These are phyloP conservation scores for Coffea humblotiana DNA, from an alignment of 305 asterid species.

Conservation along the genomic window DNA sequence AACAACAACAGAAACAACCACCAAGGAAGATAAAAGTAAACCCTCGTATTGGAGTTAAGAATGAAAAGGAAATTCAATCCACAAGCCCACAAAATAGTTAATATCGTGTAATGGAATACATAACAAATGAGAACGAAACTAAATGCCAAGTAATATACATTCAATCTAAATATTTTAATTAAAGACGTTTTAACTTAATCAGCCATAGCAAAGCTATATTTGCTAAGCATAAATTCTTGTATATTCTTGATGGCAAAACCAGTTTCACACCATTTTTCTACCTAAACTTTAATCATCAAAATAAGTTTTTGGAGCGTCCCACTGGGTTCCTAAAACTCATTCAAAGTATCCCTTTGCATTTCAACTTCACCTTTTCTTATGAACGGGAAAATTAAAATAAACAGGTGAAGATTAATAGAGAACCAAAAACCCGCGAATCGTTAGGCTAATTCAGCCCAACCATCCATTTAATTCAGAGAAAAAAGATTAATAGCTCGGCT, in stretches of 20 bases:
- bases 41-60: background rate
- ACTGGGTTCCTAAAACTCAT: no score
- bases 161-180: background rate
- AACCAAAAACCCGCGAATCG: background rate
- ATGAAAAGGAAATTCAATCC: background rate
- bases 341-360: background rate
- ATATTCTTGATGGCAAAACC: background rate
- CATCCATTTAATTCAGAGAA: background rate
- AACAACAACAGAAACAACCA: background rate
- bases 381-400: background rate
- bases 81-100: background rate
- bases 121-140: background rate
- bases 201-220: background rate
- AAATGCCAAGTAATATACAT: background rate
- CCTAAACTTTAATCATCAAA: background rate
- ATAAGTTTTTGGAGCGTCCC: background rate
- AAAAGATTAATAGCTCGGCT: no score
- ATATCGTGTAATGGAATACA: background rate
- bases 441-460: background rate
- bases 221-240: background rate
- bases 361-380: background rate
- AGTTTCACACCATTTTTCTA: background rate
- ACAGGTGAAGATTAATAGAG: background rate
- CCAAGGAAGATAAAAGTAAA: background rate
- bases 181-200: background rate